Evolutionary conservation across 768 basidiomycete genomes (phyloP).

Genomic region (Epithele typhae): DNA sequence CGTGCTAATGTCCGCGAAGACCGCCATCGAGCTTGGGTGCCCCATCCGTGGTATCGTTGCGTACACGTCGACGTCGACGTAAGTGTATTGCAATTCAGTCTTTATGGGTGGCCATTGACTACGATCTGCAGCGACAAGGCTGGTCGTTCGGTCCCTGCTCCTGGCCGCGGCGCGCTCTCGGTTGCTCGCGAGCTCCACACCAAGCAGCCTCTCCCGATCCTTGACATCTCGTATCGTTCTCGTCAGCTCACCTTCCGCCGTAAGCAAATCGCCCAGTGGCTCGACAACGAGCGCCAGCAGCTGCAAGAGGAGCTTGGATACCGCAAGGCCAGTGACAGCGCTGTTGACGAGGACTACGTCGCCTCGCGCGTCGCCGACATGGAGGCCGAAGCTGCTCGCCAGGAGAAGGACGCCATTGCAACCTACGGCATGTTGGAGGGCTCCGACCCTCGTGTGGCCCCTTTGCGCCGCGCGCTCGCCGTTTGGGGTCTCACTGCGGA

Average conservation of each 20-base stretch:
- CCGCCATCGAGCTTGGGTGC: slow-evolving; percentile 89
- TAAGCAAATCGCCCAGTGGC: slow-evolving; percentile 92
- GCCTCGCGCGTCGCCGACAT: slow-evolving; percentile 75
- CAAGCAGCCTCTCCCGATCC: slow-evolving; percentile 72
- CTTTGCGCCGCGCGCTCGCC: slow-evolving; percentile 91
- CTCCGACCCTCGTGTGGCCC: slow-evolving; percentile 77
- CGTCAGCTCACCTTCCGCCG: slow-evolving; percentile 96
- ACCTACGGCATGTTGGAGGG: slow-evolving; percentile 97
- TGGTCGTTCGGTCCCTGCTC: slow-evolving; percentile 95
- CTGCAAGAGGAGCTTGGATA: slow-evolving; percentile 74
- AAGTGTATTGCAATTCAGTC: slow-evolving; percentile 27
- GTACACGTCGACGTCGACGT: slow-evolving; percentile 96
- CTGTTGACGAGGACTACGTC: slow-evolving; percentile 64
- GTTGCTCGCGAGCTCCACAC: slow-evolving; percentile 83
- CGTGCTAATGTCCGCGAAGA: slow-evolving; percentile 95
- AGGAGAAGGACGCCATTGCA: slow-evolving; percentile 90
- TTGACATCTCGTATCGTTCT: slow-evolving; percentile 83
- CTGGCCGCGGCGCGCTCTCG: slow-evolving; percentile 87
- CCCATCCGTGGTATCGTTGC: slow-evolving; percentile 92
- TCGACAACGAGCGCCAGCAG: slow-evolving; percentile 81
- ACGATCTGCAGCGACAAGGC: slow-evolving; percentile 79
- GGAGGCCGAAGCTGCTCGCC: slow-evolving; percentile 84
- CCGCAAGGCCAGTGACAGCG: slow-evolving; percentile 48
- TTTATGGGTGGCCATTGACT: slow-evolving; percentile 1
- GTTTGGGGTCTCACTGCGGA: slow-evolving; percentile 95